phyloP scores from a whole-genome alignment of 1,284 basidiomycete genomes.

The Sanghuangporus sanghuang region DNA sequence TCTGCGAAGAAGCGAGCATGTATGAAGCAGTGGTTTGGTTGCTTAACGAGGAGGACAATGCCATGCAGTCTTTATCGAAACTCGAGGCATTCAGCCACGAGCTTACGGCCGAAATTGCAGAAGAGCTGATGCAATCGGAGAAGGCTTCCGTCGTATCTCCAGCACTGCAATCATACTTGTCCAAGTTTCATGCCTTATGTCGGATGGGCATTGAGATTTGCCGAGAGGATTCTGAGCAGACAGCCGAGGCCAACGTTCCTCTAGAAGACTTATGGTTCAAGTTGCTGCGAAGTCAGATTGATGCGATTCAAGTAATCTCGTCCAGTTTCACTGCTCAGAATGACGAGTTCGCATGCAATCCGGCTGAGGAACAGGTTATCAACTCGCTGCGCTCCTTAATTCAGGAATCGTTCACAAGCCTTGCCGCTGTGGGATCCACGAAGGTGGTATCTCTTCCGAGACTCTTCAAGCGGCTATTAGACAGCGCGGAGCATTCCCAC shows the following conservation, averaged over 20 bases:
- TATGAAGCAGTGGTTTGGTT: constrained; percentile 85
- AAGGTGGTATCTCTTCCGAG: constrained; percentile 86
- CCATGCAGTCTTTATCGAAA: constrained; percentile 62
- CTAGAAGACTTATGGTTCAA: constrained; percentile 91
- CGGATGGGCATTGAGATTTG: constrained; percentile 63
- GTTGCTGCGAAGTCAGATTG: constrained; percentile 77
- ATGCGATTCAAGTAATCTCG: constrained; percentile 70
- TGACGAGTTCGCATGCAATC: constrained; percentile 21
- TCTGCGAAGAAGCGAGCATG: constrained; percentile 63
- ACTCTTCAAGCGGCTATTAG: constrained; percentile 87
- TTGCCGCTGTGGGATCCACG: constrained; percentile 81
- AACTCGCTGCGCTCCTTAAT: constrained; percentile 66
- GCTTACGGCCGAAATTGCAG: constrained; percentile 48
- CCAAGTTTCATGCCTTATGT: constrained; percentile 40
- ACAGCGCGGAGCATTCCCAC: constrained; percentile 46
- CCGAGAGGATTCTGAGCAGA: constrained; percentile 51
- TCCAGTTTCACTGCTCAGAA: constrained; percentile 32
- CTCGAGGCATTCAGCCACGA: constrained; percentile 56
- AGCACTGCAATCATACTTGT: constrained; percentile 33
- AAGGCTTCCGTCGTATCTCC: constrained; percentile 31
- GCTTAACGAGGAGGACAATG: constrained; percentile 56
- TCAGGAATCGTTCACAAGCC: constrained; percentile 79
- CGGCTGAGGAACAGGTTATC: constrained; percentile 21
- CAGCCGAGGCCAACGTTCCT: constrained; percentile 39
- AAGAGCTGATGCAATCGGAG: constrained; percentile 33